phyloP scores from a whole-genome alignment of 2,329 filamentous ascomycete genomes.

The Fusarium sp. region DNA sequence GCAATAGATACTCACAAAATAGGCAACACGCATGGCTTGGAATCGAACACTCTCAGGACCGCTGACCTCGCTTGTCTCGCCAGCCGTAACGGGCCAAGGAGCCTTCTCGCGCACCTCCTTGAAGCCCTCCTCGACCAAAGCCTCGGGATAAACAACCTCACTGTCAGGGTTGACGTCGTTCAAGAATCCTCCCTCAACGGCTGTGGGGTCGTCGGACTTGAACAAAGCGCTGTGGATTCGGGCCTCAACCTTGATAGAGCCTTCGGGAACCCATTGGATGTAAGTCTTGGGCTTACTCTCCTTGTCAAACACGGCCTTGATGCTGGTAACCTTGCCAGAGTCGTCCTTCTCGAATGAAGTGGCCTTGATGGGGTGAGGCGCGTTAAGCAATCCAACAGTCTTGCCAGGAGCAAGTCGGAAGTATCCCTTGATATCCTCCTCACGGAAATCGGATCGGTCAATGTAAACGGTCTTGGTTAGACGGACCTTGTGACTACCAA shows the following conservation, averaged over 20 bases:
- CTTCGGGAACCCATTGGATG: conserved; percentile 89
- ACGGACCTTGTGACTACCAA: conserved; percentile 70
- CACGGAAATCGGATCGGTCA: conserved; percentile 83
- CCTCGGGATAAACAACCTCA: conserved; percentile 82
- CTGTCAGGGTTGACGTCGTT: conserved; percentile 87
- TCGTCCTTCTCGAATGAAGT: conserved; percentile 77
- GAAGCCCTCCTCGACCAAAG: conserved; percentile 86
- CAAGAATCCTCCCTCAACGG: conserved; percentile 83
- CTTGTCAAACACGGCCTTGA: conserved; percentile 75
- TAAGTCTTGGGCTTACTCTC: conserved; percentile 82
- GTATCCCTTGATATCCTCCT: conserved; percentile 80
- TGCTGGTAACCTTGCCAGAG: conserved; percentile 72
- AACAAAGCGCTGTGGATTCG: conserved; percentile 87
- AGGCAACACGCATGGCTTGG: conserved; percentile 90
- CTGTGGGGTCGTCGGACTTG: conserved; percentile 85
- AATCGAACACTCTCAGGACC: conserved; percentile 85
- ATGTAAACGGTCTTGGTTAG: conserved; percentile 88
- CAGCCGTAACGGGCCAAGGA: conserved; percentile 85
- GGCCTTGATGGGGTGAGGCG: conserved; percentile 77
- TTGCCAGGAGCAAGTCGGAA: conserved; percentile 85
- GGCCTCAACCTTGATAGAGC: conserved; percentile 76
- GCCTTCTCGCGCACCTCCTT: conserved; percentile 79
- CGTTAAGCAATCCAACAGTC: conserved; percentile 80
- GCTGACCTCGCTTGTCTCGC: conserved; percentile 73
- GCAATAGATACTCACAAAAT: conserved; percentile 70